Base-by-base conservation (phyloP, 2,329 filamentous ascomycete species). In the Paecilomyces sp. region DNA sequence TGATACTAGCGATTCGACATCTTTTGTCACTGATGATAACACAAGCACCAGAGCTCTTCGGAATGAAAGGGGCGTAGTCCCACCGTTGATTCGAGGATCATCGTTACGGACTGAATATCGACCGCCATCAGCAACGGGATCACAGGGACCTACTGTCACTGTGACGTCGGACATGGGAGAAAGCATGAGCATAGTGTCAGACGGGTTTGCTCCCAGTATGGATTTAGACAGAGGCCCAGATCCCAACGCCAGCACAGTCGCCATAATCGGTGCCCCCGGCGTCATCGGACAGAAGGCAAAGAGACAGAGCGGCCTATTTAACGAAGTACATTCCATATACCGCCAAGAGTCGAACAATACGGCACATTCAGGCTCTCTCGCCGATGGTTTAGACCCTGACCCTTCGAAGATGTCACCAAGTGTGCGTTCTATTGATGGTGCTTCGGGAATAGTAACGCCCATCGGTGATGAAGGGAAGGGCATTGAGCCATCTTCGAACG, bases 241-340 rank as follows among this genome's bases (percentile, higher is more conserved):
- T 31, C 70, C 72, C 13, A 72, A 72, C 11, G 70, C 70, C 5
- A 74, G 72, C 58, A 75, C 73, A 1, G 64, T 55, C n/a, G 58
- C 61, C 25, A 15, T 63, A n/a, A 3, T 61, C 9, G 54, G 69
- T 30, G 69, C 70, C 1, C 65, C 56, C 15, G 72, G 73, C 5
- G 66, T 74, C 1, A 61, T 73, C 13, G 62, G 63, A 15, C 50
- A 62, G 2, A 18, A 55, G 33, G 53, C 56, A 12, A 58, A 54
- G n/a, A 47, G 41, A 47, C 41, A 47, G 7, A 47, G 41, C 18
- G 41, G 41, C n/a, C 41, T 47, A 9, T 18, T 18, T 47, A 18
- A 18, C n/a, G 41, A 47, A 47, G n/a, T 18, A 5, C 18, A n/a
- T n/a, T 30, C 51, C 51, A 53, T 53, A 18, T 30, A 53, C 11